A percentile compares a stretch with the other conserved stretches of the same genome.
Evolutionary conservation across 2,329 filamentous ascomycete genomes (phyloP).

Genomic region (Epichloe hybrida): DNA sequence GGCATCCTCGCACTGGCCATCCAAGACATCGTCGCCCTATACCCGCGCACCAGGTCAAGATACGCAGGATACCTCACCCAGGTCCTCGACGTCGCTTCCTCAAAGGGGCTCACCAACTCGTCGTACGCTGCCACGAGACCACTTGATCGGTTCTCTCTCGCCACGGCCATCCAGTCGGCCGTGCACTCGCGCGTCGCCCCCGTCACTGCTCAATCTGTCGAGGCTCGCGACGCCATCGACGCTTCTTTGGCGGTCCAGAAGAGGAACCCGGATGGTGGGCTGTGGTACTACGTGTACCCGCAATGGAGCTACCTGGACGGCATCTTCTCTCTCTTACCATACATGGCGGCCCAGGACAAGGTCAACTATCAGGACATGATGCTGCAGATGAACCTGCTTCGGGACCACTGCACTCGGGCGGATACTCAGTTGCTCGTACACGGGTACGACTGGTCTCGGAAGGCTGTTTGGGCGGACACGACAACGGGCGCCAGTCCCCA

Average conservation of each 20-base stretch:
- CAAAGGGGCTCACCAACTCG: conserved; percentile 6
- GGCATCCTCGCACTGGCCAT: conserved; percentile 11
- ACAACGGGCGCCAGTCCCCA: conserved; percentile 35
- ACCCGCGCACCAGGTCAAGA: conserved; percentile 4
- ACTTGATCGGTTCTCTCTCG: conserved; percentile 13
- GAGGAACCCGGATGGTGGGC: conserved; percentile 20
- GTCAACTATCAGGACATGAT: conserved; percentile 11
- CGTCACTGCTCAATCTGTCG: conserved; percentile 1
- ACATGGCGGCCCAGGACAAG: conserved; percentile 12
- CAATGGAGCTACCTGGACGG: conserved; percentile 40
- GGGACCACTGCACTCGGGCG: conserved; percentile 4
- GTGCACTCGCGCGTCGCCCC: not conserved
- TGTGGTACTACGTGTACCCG: conserved; percentile 30
- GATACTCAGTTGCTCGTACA: conserved; percentile 23
- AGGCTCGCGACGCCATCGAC: conserved; percentile 9
- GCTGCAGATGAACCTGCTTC: conserved; percentile 10
- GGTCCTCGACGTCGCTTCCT: conserved; percentile 8
- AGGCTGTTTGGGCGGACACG: conserved; percentile 36
- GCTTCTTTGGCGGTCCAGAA: conserved; percentile 10
- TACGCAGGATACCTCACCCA: conserved; percentile 7
- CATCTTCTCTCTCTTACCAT: conserved; percentile 35
- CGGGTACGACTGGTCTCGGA: conserved; percentile 37
- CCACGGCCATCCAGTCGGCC: conserved; percentile 7
- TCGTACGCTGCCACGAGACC: conserved; percentile 7
- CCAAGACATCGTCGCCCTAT: conserved; percentile 6